A percentile compares a stretch with the other conserved stretches of the same genome.
These are phyloP conservation scores for Acanthamoeba culbertsoni DNA, from an alignment of 208 protist species.

Conservation along the genomic window DNA sequence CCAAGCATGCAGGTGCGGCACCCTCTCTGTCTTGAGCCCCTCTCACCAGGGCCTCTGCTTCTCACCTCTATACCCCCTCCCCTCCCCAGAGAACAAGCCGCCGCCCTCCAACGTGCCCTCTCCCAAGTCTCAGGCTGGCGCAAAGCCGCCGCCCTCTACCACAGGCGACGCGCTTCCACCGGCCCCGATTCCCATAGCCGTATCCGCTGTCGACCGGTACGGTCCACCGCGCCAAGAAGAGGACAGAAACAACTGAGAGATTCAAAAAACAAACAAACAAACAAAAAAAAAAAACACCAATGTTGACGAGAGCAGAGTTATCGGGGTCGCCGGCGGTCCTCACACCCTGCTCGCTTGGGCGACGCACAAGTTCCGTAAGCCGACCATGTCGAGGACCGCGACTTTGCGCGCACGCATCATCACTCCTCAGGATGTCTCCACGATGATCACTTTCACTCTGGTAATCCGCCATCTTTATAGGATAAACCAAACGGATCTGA, in stretches of 20 bases:
- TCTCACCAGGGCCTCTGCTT: not conserved
- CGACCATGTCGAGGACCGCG: not conserved
- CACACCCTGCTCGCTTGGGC: conserved; percentile 11
- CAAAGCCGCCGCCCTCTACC: not conserved
- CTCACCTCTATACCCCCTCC: not conserved
- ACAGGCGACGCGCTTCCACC: not conserved
- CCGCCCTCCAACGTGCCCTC: not conserved
- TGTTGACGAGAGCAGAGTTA: not conserved
- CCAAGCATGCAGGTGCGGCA: not conserved
- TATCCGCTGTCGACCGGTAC: not conserved
- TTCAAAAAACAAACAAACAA: not conserved
- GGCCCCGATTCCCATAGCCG: not conserved
- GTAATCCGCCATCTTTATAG: not conserved
- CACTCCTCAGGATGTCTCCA: not conserved
- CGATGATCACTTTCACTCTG: not conserved
- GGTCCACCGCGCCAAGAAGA: not conserved
- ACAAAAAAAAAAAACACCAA: not conserved
- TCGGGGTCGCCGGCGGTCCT: not conserved
- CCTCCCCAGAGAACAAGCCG: not conserved
- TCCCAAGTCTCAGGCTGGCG: not conserved
- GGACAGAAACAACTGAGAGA: not conserved
- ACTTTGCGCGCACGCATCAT: not conserved
- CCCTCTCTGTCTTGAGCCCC: not conserved
- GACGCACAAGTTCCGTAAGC: not conserved
- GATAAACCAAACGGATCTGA: not conserved